phyloP scores from a whole-genome alignment of 2,329 filamentous ascomycete genomes.

The Monosporascus sp. region DNA sequence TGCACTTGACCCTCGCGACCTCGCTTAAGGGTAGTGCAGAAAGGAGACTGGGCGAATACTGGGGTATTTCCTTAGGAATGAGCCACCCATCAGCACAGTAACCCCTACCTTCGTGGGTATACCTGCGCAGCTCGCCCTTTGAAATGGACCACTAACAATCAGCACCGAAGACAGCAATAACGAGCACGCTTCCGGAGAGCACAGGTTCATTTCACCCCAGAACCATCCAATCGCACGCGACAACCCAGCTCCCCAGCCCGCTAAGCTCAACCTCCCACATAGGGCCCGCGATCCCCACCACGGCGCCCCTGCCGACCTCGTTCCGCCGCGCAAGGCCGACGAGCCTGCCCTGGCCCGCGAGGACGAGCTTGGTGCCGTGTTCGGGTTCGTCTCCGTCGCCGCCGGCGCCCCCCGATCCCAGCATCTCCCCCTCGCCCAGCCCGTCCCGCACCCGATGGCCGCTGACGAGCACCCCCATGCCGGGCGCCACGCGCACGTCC shows the following conservation, averaged over 20 bases:
- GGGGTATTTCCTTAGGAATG: too few relatives aligned
- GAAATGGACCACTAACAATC: background rate
- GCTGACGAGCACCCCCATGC: conserved; percentile 25
- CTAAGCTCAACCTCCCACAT: conserved; percentile 32
- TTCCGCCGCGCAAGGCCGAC: conserved; percentile 21
- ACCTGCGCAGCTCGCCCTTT: too few relatives aligned
- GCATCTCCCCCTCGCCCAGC: background rate
- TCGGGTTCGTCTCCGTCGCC: background rate
- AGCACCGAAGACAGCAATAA: background rate
- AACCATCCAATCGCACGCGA: conserved; percentile 34
- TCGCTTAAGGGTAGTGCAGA: too few relatives aligned
- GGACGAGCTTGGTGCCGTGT: conserved; percentile 14
- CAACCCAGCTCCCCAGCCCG: conserved; percentile 26
- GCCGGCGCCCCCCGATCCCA: background rate
- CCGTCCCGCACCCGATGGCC: conserved; percentile 9
- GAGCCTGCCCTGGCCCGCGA: conserved; percentile 24
- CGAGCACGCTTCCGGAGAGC: background rate
- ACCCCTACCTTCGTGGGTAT: too few relatives aligned
- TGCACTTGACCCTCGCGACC: too few relatives aligned
- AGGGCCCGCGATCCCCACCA: conserved; percentile 30
- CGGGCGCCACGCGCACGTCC: conserved; percentile 14
- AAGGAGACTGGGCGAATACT: too few relatives aligned
- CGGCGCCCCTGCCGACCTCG: conserved; percentile 19
- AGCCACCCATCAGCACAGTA: too few relatives aligned
- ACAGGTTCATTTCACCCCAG: conserved; percentile 7